These are phyloP conservation scores for Monosporascus sp. DNA, from an alignment of 2,329 filamentous ascomycete genomes.

Conservation along the genomic window DNA sequence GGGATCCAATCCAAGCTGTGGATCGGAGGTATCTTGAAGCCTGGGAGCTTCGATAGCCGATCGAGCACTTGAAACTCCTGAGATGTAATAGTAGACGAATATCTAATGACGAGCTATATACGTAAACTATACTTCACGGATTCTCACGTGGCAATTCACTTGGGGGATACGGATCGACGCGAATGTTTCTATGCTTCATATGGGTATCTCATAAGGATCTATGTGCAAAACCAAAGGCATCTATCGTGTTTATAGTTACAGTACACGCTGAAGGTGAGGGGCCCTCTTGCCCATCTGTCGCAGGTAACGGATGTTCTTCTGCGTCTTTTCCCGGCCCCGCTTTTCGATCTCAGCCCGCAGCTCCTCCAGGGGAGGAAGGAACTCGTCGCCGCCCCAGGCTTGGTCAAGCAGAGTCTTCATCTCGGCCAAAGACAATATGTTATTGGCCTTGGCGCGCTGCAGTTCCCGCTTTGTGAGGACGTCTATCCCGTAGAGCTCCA, in stretches of 20 bases:
- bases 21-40: background rate
- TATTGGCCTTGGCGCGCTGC: conserved; percentile 15
- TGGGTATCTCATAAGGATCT: background rate
- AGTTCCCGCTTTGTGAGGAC: conserved; percentile 12
- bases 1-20: too few relatives aligned
- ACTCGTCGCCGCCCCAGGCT: conserved; percentile 28
- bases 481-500: conserved; percentile 27
- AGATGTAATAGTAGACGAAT: too few relatives aligned
- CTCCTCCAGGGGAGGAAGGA: conserved; percentile 25
- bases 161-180: too few relatives aligned
- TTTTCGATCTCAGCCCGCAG: conserved; percentile 21
- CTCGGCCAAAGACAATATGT: conserved; percentile 24
- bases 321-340: conserved; percentile 7
- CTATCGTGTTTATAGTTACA: conserved; percentile 1
- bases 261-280: conserved; percentile 2
- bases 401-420: conserved; percentile 32
- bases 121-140: too few relatives aligned
- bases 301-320: conserved; percentile 9
- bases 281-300: conserved; percentile 5
- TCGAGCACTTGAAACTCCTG: background rate
- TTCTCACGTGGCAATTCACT: too few relatives aligned
- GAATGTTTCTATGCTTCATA: too few relatives aligned
- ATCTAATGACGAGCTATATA: too few relatives aligned
- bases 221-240: background rate
- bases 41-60: background rate